Conservation (phyloP, 139 green algal species). For the Auxenochlorella pyrenoidosa region DNA sequence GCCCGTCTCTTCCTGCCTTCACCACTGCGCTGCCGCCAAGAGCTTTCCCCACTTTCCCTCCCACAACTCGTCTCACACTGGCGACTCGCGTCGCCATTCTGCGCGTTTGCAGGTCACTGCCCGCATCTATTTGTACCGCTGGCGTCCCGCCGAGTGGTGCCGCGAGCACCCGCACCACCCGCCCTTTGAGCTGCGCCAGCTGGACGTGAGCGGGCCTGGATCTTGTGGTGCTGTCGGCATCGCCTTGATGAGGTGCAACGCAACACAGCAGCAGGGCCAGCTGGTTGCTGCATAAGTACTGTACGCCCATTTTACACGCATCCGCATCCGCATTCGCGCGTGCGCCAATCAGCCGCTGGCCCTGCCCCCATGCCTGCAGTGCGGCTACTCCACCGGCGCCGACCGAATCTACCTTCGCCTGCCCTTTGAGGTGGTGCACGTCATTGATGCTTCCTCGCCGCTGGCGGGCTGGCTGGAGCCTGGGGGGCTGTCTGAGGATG, state of each 20-base stretch:
- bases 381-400: conserved; percentile 21
- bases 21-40: too few species aligned
- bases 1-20: too few species aligned
- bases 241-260: too few species aligned
- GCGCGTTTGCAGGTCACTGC: neutral
- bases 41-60: too few species aligned
- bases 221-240: neutral
- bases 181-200: neutral
- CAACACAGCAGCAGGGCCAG: too few species aligned
- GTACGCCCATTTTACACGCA: too few species aligned
- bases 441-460: conserved; percentile 61
- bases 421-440: conserved; percentile 64
- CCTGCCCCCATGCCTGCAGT: too few species aligned
- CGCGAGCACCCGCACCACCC: neutral
- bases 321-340: too few species aligned
- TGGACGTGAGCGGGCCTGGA: conserved; percentile 4
- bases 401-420: conserved; percentile 65
- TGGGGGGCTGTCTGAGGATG: conserved; percentile 46
- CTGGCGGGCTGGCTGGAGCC: conserved; percentile 47
- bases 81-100: too few species aligned
- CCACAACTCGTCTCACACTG: too few species aligned
- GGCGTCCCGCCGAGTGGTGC: conserved; percentile 28
- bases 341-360: too few species aligned
- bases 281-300: too few species aligned
- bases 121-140: conserved; percentile 74